Evolutionary conservation across 768 basidiomycete species (phyloP), one percentile per base, ranked within the genome.

Genomic region (Trametes cinnabarina): DNA sequence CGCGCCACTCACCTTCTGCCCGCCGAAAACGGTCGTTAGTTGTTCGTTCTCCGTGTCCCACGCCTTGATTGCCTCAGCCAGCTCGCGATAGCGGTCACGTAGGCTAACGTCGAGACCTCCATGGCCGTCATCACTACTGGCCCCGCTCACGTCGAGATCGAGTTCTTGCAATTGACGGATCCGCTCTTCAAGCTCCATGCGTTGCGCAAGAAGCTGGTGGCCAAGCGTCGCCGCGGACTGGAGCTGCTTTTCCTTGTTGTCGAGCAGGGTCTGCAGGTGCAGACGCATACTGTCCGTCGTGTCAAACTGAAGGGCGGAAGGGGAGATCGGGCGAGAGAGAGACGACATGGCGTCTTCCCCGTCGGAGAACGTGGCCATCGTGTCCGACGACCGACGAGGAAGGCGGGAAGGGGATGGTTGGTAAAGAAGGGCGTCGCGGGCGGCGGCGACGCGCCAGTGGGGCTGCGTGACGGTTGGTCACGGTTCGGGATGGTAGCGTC

Each of bases 141-240:
- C 47, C 11, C 25, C 44, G 15, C 44, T 51, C 19, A 20, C 60
- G 22, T 86, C 87, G 19, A 74, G 79, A 51, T 86, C 87, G 15
- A 83, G 69, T 34, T 88, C 88, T 65, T 92, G 88, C 51, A 96
- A 79, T 68, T 89, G 88, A 42, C 83, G 79, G 58, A 98, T 92
- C 50, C 92, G 83, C 68, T 88, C 87, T 73, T 97, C 92, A 61
- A 98, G 83, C 69, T 96, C 92, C 75, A 92, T 87, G 74, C 93
- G 93, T 77, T 98, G 96, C 19, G 85, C 83, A 60, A 98, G 86
- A 66, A 98, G 85, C 71, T 92, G 89, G 74, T 97, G 94, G 50
- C 96, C 95, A 69, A 98, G 85, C 54, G 87, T 88, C 35, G 92
- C 94, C 4, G 93, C 92, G 63, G 92, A 89, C 62, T 92, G 87